phyloP scores from a whole-genome alignment of 2,329 filamentous ascomycete species.

The Penicillium sp. region DNA sequence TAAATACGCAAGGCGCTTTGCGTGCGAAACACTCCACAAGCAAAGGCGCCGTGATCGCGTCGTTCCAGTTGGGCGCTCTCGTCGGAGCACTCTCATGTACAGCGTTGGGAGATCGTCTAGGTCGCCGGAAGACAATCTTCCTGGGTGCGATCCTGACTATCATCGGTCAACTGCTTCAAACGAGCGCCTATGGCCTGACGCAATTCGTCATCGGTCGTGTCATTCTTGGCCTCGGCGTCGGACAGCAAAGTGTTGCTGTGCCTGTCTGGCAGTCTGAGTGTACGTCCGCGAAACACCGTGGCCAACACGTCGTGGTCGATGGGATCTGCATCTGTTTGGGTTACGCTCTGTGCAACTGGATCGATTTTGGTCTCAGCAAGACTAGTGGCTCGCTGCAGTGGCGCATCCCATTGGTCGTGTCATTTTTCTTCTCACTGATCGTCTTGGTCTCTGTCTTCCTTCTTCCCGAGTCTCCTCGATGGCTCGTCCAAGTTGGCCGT shows the following conservation, averaged over 20 bases:
- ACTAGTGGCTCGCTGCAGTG: slow-evolving; percentile 19
- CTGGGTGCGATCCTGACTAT: slow-evolving; percentile 46
- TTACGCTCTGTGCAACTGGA: slow-evolving; percentile 26
- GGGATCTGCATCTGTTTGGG: slow-evolving; percentile 45
- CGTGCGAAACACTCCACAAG: slow-evolving; percentile 10
- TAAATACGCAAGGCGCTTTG: slow-evolving; percentile 14
- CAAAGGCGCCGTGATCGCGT: slow-evolving; percentile 31
- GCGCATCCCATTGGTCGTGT: slow-evolving; percentile 24
- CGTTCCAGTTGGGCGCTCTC: slow-evolving; percentile 20
- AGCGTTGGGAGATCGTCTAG: slow-evolving; percentile 44
- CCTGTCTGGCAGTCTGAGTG: slow-evolving; percentile 52
- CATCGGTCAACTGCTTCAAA: slow-evolving; percentile 47
- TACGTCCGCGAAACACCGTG: slow-evolving; percentile 47
- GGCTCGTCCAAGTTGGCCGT: slow-evolving; percentile 35
- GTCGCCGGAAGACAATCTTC: slow-evolving; percentile 49
- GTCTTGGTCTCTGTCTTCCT: slow-evolving; percentile 22
- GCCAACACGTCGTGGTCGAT: slow-evolving; percentile 50
- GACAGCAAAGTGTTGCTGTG: slow-evolving; percentile 49
- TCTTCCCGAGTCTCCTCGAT: slow-evolving; percentile 25
- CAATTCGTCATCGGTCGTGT: slow-evolving; percentile 51
- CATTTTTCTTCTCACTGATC: slow-evolving; percentile 25
- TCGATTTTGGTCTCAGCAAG: slow-evolving; percentile 34
- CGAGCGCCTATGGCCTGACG: slow-evolving; percentile 43
- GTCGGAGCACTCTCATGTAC: slow-evolving; percentile 21
- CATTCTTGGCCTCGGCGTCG: slow-evolving; percentile 51